Evolutionary conservation across 257 asterid genomes (phyloP).

Genomic region (Solanum lycopersicoides): DNA sequence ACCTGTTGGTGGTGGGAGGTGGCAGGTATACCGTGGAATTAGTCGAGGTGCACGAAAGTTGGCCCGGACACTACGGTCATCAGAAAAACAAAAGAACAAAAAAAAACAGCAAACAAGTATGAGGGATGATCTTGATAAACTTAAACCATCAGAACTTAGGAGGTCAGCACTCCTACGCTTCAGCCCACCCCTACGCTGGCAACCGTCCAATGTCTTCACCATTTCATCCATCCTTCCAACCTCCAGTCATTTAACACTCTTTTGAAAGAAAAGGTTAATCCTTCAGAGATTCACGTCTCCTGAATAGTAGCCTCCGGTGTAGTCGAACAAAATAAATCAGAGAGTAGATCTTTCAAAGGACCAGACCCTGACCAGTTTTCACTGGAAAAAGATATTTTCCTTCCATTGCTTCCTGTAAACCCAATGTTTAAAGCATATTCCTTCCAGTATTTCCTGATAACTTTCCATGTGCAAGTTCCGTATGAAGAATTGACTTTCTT

Average conservation of each 20-base stretch:
- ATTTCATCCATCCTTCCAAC: neutral
- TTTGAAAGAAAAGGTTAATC: neutral
- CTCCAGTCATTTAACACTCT: neutral
- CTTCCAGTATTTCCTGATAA: neutral
- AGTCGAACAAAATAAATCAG: neutral
- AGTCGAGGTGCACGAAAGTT: neutral
- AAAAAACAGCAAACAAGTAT: neutral
- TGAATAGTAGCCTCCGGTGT: neutral
- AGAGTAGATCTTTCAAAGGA: neutral
- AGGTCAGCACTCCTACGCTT: neutral
- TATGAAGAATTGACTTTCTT: neutral
- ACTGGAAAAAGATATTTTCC: neutral
- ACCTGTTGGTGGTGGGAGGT: neutral
- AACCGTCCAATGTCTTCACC: neutral
- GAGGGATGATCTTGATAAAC: neutral
- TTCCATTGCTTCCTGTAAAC: neutral
- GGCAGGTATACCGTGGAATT: neutral
- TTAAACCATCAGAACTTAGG: neutral
- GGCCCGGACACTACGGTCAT: neutral
- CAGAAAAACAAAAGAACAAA: neutral
- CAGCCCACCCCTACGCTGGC: neutral
- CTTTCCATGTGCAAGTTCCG: neutral
- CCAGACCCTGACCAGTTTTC: neutral
- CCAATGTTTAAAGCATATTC: neutral
- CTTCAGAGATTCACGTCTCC: neutral